phyloP scores from a whole-genome alignment of 2,329 filamentous ascomycete species.

The Trichoderma guizhouense region DNA sequence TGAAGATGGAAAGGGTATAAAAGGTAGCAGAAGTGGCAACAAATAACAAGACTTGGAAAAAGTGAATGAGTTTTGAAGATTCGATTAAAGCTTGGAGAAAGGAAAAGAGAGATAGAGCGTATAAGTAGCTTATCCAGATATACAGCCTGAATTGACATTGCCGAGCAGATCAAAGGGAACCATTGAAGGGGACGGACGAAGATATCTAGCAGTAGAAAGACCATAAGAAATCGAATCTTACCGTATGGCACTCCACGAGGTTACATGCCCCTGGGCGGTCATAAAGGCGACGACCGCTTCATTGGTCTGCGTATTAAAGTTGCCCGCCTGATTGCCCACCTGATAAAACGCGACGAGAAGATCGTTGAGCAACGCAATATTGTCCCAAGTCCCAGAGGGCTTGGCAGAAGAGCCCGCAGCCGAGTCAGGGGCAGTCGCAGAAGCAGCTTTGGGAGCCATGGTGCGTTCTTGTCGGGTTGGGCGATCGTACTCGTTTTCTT shows the following conservation, averaged over 20 bases:
- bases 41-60: not conserved
- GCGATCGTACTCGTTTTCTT: not conserved
- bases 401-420: not conserved
- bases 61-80: not conserved
- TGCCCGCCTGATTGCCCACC: constrained; percentile 26
- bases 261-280: constrained; percentile 30
- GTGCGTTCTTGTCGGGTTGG: not conserved
- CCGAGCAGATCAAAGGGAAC: not conserved
- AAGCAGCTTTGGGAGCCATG: constrained; percentile 15
- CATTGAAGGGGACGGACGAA: not conserved
- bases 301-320: constrained; percentile 30
- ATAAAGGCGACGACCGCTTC: constrained; percentile 34
- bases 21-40: not conserved
- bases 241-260: constrained; percentile 47
- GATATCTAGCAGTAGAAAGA: not conserved
- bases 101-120: not conserved
- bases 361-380: constrained; percentile 33
- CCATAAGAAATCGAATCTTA: constrained; percentile 26
- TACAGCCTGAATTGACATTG: not conserved
- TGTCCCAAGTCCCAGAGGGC: constrained; percentile 29
- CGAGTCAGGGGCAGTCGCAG: not conserved
- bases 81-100: not conserved
- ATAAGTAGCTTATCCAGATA: not conserved
- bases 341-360: constrained; percentile 34
- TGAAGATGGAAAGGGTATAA: not conserved